These are phyloP conservation scores for Lasiodiplodia sp. DNA, from an alignment of 2,329 filamentous ascomycete species.

Conservation along the genomic window DNA sequence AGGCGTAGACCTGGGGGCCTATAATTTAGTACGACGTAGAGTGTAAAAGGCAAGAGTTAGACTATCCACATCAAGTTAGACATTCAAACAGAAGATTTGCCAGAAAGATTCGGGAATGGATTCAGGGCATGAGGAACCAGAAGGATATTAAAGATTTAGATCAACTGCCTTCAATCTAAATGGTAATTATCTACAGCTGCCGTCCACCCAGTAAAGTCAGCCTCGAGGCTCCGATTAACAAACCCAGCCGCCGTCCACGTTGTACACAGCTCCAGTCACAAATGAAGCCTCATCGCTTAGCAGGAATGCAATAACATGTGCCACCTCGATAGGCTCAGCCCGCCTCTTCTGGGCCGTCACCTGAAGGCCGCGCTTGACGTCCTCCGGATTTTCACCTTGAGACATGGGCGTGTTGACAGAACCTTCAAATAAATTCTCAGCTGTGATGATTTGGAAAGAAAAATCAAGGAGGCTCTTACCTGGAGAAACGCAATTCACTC, in stretches of 20 bases:
- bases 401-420: constrained; percentile 39
- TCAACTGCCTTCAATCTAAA: too few species aligned
- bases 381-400: constrained; percentile 1
- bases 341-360: constrained; percentile 25
- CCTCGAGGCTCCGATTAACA: not conserved
- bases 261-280: constrained; percentile 51
- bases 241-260: constrained; percentile 50
- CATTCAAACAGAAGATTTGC: too few species aligned
- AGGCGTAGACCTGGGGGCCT: too few species aligned
- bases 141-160: too few species aligned
- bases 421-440: not conserved
- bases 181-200: too few species aligned
- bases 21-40: too few species aligned
- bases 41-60: too few species aligned
- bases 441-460: not conserved
- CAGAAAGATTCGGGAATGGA: too few species aligned
- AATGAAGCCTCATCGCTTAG: constrained; percentile 52
- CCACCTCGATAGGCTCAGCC: constrained; percentile 41
- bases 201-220: too few species aligned
- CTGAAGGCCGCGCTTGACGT: constrained; percentile 31
- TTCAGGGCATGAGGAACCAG: too few species aligned
- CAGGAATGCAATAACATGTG: constrained; percentile 51
- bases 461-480: constrained; percentile 38
- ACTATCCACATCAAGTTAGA: too few species aligned
- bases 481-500: constrained; percentile 52